phyloP scores from a whole-genome alignment of 2,329 filamentous ascomycete species.

The Juglanconis juglandina region DNA sequence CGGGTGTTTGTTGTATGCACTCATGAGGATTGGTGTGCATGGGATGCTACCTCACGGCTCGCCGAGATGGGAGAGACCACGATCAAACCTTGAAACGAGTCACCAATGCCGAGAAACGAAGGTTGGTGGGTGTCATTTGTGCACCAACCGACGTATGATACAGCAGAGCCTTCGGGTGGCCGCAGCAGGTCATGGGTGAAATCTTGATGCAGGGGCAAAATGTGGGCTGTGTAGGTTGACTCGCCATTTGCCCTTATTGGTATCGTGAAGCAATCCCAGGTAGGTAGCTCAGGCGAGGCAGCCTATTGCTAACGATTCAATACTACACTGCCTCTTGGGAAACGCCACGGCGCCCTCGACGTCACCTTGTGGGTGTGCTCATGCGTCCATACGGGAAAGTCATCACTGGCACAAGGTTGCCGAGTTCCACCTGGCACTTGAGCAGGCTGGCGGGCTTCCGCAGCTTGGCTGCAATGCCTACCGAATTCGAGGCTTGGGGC shows the following conservation, averaged over 20 bases:
- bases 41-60: no score
- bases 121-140: neutral
- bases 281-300: neutral
- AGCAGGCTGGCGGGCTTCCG: neutral
- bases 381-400: no score
- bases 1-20: no score
- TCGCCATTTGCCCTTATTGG: no score
- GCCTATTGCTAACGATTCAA: neutral
- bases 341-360: neutral
- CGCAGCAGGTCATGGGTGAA: neutral
- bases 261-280: no score
- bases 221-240: no score
- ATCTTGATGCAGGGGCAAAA: neutral
- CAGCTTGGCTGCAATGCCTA: neutral
- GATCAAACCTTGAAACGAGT: neutral
- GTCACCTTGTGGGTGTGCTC: neutral
- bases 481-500: neutral
- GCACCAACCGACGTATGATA: neutral
- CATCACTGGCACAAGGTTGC: no score
- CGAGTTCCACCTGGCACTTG: no score
- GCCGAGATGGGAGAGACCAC: neutral
- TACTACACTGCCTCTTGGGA: neutral
- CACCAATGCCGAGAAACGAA: neutral
- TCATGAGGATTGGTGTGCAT: no score
- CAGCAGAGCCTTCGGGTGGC: neutral